Evolutionary conservation across 768 basidiomycete species (phyloP).

Genomic region (Vishniacozyma victoriae): DNA sequence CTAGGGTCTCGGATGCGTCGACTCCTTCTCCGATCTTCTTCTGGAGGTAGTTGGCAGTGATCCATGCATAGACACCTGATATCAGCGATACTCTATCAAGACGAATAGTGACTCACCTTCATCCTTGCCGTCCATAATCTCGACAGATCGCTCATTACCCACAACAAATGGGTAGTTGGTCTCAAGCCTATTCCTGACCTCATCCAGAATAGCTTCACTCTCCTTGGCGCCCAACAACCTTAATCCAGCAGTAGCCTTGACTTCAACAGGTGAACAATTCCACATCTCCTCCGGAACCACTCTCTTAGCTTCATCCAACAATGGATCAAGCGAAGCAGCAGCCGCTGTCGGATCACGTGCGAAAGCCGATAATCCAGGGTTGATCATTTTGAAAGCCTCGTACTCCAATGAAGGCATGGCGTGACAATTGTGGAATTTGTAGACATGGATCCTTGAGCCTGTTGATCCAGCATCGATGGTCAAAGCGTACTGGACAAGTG

Average conservation of each 20-base stretch:
- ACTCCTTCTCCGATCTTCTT: constrained; percentile 61
- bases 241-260: constrained; percentile 88
- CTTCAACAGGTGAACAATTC: constrained; percentile 75
- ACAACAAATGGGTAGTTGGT: constrained; percentile 64
- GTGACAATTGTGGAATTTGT: constrained; percentile 92
- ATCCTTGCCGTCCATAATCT: constrained; percentile 90
- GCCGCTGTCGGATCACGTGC: constrained; percentile 59
- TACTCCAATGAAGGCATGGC: constrained; percentile 75
- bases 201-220: constrained; percentile 65
- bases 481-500: constrained; percentile 82
- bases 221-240: constrained; percentile 61
- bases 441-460: constrained; percentile 93
- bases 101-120: constrained; percentile 56
- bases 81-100: background rate
- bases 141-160: constrained; percentile 58
- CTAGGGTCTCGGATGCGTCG: constrained; percentile 59
- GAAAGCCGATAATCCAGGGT: constrained; percentile 71
- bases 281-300: constrained; percentile 66
- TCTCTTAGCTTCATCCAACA: constrained; percentile 72
- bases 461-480: constrained; percentile 99
- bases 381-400: constrained; percentile 78
- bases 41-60: constrained; percentile 90
- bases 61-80: constrained; percentile 83
- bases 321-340: constrained; percentile 67
- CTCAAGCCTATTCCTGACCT: constrained; percentile 61